Base-by-base conservation (phyloP, 2,329 filamentous ascomycete genomes). In the Rutstroemia sp. region DNA sequence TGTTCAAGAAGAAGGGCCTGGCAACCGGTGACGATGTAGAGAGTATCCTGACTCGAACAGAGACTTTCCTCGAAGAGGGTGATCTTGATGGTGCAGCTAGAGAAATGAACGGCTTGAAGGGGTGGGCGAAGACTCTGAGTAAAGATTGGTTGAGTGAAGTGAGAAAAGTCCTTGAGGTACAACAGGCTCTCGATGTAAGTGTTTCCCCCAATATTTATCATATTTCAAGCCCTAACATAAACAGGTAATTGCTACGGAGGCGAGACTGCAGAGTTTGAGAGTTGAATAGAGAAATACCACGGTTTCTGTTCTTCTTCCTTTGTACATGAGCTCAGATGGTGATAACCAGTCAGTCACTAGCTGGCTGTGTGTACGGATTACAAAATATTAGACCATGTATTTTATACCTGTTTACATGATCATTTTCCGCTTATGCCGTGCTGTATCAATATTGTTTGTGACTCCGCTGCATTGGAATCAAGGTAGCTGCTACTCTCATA, bases 51-150 rank as follows among this genome's bases (percentile, higher is more conserved):
- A 88, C 89, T 2, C 81, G 94, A 61, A 92, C 94, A 1, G 92
- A 99, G 74, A 91, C 86, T 7, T 81, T 90, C 64, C 80, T 99
- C 19, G 92, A 99, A 75, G 90, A 97, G 74, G 94, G 94, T 21
- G 86, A 96, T 68, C 74, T 99, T 56, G 94, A 99, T 71, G 86
- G 81, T 53, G 94, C 94, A 2, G 92, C 94, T 14, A 80, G 94
- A 62, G 94, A 99, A 76, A 94, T 99, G 87, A 99, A 97, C 70
- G 83, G 85, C 1, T 78, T 99, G 48, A 81, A 87, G 60, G 94
- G 94, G 25, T 99, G 94, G 94, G 92, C 92, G 48, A 96, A 94
- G 79, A 92, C 92, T 42, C 75, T 99, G 69, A 95, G 89, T 73
- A 85, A 88, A 68, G 94, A 99, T 73, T 99, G 94, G 94, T 74